These are phyloP conservation scores for Pythium biforme DNA, from an alignment of 352 stramenopile genomes.

Conservation along the genomic window DNA sequence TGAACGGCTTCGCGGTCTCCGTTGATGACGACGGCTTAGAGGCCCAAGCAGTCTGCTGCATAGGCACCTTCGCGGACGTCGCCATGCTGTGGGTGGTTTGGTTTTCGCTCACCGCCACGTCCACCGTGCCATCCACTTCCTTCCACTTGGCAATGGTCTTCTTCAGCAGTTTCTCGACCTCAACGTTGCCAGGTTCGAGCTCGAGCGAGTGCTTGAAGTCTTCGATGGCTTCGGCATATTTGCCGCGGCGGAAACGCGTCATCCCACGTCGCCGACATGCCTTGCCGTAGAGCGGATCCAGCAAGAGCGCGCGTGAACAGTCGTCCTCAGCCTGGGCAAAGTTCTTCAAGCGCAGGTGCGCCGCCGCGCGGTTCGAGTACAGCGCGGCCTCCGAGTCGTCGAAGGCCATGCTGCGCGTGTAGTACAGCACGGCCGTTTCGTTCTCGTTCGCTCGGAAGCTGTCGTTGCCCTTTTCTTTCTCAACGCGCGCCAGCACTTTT, in stretches of 20 bases:
- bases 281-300: conserved; percentile 88
- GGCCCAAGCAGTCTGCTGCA: background rate
- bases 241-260: conserved; percentile 82
- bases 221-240: conserved; percentile 76
- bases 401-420: conserved; percentile 88
- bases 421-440: conserved; percentile 84
- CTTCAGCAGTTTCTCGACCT: conserved; percentile 81
- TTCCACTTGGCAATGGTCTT: conserved; percentile 69
- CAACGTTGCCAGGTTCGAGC: conserved; percentile 64
- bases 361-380: conserved; percentile 88
- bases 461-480: conserved; percentile 95
- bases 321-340: conserved; percentile 88
- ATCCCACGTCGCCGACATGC: conserved; percentile 85
- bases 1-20: conserved; percentile 35
- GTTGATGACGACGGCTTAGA: background rate
- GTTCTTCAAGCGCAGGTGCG: conserved; percentile 74
- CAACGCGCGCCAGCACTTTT: conserved; percentile 61
- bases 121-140: conserved; percentile 52
- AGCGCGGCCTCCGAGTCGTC: conserved; percentile 71
- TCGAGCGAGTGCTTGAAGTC: conserved; percentile 78
- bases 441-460: conserved; percentile 85
- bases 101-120: conserved; percentile 23
- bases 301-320: conserved; percentile 65
- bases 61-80: background rate
- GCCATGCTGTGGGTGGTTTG: conserved; percentile 22